Base-by-base conservation (phyloP, 108 stramenopile species). In the Schizochytrium sp. region DNA sequence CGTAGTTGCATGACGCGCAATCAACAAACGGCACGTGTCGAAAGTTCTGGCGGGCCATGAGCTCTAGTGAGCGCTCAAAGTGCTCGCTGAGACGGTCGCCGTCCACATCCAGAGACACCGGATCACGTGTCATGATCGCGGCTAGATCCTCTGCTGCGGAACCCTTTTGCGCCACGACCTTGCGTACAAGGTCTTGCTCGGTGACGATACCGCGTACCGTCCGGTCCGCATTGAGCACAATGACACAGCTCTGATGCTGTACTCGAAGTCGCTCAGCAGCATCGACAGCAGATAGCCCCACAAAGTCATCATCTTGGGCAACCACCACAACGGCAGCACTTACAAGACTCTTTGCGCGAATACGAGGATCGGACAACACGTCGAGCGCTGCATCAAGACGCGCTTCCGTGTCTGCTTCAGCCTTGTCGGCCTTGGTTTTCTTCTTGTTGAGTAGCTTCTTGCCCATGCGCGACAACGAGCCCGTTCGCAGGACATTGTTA, bases 181-280 rank as follows among this genome's bases (percentile, higher is more conserved):
- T 83, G 76, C 76, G 76, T 16, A 83, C 76, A 45, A 83, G 51
- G 51, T 83, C 76, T 4, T 83, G 76, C 51, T 83, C 76, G 25
- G 76, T 83, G 25, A 83, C 76, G 23, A 83, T 83, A 23, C 76
- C 76, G n/a, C 48, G 48, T 6, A 83, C 23, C 28, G 48, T 83
- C 3, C 51, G 63, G 41, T 69, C 63, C 25, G 63, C 63, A 18
- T 69, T 69, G 63, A 69, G 63, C 25, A 69, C 41, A 28, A 69
- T 41, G 12, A 69, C 63, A 23, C 63, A 69, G 63, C 63, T 69
- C 25, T 69, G 63, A 12, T 4, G 25, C 41, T 69, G 34, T 18
- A 10, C 63, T 8, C 63, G 41, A 18, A 69, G 63, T 10, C 25
- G 63, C 63, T 69, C 41, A 4, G 41, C 63, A 10, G 63, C 63